Evolutionary conservation across 129 eudicot species (phyloP), one percentile per base, ranked within the genome.

Genomic region (sunflower (Helianthus annuus)): DNA sequence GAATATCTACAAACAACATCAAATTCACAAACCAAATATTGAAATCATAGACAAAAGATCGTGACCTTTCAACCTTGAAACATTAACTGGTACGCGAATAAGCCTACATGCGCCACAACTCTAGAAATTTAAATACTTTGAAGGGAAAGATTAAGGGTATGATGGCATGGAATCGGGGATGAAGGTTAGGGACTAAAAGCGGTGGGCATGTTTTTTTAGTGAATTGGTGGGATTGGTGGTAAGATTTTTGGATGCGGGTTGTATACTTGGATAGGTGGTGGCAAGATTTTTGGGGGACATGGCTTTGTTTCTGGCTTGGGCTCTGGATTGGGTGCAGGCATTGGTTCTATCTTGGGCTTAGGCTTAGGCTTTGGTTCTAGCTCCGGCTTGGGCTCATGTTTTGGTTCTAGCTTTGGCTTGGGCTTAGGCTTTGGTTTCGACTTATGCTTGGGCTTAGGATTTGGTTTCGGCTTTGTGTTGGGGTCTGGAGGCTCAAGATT

Each of bases 81-180:
- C 49, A 13, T 48, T 15, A 38, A 39, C 27, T 7, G 52, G 52
- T 32, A 57, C 68, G 10, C 59, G n/a, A 55, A 44, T 40, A 74
- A 68, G 19, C 77, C 72, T 78, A 53, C 61, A 71, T 71, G 34
- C 77, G 55, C 63, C 42, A 49, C 19, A 38, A 69, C 76, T 60
- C 62, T n/a, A 22, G 48, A 13, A 62, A 68, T 58, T 76, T 32
- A n/a, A 36, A 77, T 42, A 52, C 39, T 17, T 63, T 78, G 5
- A 32, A 53, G 61, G 27, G 49, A 9, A 66, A 60, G 59, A 62
- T 71, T 81, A 79, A 17, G 60, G 39, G 52, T 68, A 80, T 24
- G 81, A 80, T 60, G 87, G 82, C 24, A 61, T 52, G 1, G 87
- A 79, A 53, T 75, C 70, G 71, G 54, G 79, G 83, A 58, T 80